Evolutionary conservation across 345 rosid genomes (phyloP).

Genomic region (Erucastrum elatum): DNA sequence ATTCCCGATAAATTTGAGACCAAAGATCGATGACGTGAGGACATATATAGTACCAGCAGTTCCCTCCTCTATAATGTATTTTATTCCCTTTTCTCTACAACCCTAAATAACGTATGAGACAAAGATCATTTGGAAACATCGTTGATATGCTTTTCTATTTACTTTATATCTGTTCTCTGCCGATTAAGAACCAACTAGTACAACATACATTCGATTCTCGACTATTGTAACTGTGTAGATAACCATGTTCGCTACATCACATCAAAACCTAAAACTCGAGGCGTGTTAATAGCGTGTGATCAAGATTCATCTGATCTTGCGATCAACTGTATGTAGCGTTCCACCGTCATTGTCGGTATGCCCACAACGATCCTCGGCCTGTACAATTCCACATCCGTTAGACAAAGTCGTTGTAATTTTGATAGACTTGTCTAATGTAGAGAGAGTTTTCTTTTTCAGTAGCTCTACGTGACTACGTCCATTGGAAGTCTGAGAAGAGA

Average conservation of each 20-base stretch:
- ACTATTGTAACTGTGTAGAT: conserved; percentile 20
- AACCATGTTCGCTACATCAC: conserved; percentile 4
- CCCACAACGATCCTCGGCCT: background rate
- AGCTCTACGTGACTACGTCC: background rate
- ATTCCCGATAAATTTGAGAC: conserved; percentile 5
- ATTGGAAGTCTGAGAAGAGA: too few species aligned
- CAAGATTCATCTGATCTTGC: background rate
- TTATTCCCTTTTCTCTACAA: conserved; percentile 28
- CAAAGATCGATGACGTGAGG: conserved; percentile 11
- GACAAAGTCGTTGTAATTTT: background rate
- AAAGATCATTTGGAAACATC: conserved; percentile 30
- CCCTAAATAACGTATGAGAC: conserved; percentile 14
- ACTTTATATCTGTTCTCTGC: background rate
- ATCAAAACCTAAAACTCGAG: conserved; percentile 1
- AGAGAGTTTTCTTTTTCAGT: background rate
- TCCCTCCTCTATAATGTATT: conserved; percentile 9
- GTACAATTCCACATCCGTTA: background rate
- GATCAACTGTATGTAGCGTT: conserved; percentile 1
- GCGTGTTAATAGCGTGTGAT: background rate
- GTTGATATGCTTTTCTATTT: background rate
- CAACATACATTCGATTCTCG: conserved; percentile 18
- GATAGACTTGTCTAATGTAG: background rate
- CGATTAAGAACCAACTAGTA: background rate
- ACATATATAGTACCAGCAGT: conserved; percentile 19
- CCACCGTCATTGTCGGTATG: background rate